Evolutionary conservation across 140 eudicot species (phyloP).

Genomic region (Senecio squalidus): DNA sequence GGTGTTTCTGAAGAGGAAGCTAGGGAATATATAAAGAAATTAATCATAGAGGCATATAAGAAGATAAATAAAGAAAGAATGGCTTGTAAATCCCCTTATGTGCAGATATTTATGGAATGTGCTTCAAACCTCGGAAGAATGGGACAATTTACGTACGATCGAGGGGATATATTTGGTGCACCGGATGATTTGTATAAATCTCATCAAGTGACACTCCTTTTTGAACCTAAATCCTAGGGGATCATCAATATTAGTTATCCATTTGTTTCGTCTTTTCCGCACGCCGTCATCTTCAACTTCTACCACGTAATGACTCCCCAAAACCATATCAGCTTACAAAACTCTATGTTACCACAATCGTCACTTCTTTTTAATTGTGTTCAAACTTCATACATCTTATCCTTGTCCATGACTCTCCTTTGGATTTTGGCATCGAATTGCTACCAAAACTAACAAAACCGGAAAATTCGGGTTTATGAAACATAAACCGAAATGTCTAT

Average conservation of each 20-base stretch:
- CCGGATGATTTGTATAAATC: conserved; percentile 29
- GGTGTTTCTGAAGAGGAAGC: conserved; percentile 46
- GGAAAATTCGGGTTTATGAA: no score
- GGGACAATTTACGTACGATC: conserved; percentile 31
- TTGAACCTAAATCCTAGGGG: conserved; percentile 20
- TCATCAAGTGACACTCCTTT: conserved; percentile 18
- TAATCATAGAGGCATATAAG: conserved; percentile 39
- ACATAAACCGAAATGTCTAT: no score
- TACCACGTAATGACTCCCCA: no score
- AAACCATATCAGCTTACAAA: no score
- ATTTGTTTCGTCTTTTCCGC: background rate
- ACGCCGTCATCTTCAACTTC: no score
- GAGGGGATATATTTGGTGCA: conserved; percentile 27
- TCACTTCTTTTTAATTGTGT: no score
- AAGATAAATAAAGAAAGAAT: conserved; percentile 26
- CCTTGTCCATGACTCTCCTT: no score
- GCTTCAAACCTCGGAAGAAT: conserved; percentile 24
- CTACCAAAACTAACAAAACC: no score
- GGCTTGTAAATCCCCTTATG: conserved; percentile 1
- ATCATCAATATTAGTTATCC: background rate
- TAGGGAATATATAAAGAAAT: conserved; percentile 18
- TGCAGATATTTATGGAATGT: conserved; percentile 14
- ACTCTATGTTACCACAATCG: no score
- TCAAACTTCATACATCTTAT: no score
- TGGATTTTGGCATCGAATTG: no score